phyloP scores from a whole-genome alignment of 2,329 filamentous ascomycete genomes.

The Claviceps sp. region DNA sequence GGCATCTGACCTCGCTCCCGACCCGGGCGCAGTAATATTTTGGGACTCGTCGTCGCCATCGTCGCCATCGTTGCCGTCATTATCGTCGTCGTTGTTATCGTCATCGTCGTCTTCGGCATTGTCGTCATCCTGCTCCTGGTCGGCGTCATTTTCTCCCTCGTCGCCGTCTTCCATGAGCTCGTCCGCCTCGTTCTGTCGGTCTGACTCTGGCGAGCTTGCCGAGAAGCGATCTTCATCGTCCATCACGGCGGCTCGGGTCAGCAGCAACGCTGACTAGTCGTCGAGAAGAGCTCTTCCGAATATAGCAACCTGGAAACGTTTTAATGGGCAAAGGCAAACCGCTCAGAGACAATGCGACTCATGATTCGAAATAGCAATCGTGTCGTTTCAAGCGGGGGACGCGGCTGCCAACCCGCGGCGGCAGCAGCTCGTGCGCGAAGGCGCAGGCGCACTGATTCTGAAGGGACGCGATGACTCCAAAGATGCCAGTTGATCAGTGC shows the following conservation, averaged over 20 bases:
- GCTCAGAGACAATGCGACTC: not conserved
- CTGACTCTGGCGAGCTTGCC: constrained; percentile 19
- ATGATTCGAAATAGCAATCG: constrained; percentile 1
- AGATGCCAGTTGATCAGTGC: not conserved
- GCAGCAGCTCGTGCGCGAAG: not conserved
- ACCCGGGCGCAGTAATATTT: constrained; percentile 9
- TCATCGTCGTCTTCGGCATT: constrained; percentile 23
- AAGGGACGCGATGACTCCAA: not conserved
- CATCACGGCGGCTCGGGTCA: constrained; percentile 9
- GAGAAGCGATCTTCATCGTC: constrained; percentile 21
- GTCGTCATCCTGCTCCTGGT: constrained; percentile 25
- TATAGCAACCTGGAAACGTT: not conserved
- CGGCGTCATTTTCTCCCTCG: constrained; percentile 24
- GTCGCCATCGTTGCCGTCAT: constrained; percentile 30
- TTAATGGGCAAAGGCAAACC: not conserved
- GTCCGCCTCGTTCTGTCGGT: constrained; percentile 34
- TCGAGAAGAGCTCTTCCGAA: not conserved
- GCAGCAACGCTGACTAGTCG: no score
- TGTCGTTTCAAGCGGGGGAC: not conserved
- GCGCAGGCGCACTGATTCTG: not conserved
- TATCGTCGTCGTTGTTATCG: constrained; percentile 23
- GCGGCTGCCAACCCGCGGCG: not conserved
- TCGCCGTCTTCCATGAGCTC: constrained; percentile 43
- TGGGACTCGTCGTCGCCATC: constrained; percentile 19
- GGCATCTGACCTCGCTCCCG: not conserved